These are phyloP conservation scores for Scytalidium lignicola DNA, from an alignment of 2,329 filamentous ascomycete species.

Conservation along the genomic window DNA sequence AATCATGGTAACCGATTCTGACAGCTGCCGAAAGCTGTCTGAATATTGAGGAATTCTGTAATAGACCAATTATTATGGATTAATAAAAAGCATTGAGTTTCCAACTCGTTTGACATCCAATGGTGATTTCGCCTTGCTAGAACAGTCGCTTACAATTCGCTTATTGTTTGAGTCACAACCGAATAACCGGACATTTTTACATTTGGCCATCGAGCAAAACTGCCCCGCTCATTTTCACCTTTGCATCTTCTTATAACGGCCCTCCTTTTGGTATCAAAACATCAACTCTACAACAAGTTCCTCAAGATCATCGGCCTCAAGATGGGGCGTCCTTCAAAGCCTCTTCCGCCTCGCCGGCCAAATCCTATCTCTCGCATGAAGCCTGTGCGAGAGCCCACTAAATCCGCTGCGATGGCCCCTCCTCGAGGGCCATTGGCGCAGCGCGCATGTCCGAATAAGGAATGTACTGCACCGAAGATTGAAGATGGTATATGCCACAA, in stretches of 20 bases:
- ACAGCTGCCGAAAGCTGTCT: no score
- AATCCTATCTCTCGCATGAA: slow-evolving; percentile 6
- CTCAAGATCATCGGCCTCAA: neutral
- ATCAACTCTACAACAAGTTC: neutral
- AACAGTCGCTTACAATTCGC: neutral
- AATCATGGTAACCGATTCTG: no score
- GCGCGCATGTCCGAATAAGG: slow-evolving; percentile 48
- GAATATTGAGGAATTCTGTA: no score
- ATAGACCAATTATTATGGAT: no score
- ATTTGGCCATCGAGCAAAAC: neutral
- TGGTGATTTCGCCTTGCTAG: neutral
- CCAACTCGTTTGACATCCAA: neutral
- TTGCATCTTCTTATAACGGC: neutral
- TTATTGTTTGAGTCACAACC: neutral
- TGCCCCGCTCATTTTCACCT: neutral
- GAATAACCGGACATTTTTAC: neutral
- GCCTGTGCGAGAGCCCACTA: slow-evolving; percentile 1
- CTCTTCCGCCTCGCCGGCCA: slow-evolving; percentile 3
- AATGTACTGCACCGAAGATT: slow-evolving; percentile 56
- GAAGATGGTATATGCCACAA: slow-evolving; percentile 69
- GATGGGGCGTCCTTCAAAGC: slow-evolving; percentile 3
- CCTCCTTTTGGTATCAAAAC: neutral
- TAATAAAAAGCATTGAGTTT: no score
- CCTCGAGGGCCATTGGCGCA: neutral
- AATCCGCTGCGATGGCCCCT: neutral